A percentile compares a stretch with the other conserved stretches of the same genome.
Conservation (phyloP, 768 basidiomycete genomes). For the Lactarius sanguifluus region DNA sequence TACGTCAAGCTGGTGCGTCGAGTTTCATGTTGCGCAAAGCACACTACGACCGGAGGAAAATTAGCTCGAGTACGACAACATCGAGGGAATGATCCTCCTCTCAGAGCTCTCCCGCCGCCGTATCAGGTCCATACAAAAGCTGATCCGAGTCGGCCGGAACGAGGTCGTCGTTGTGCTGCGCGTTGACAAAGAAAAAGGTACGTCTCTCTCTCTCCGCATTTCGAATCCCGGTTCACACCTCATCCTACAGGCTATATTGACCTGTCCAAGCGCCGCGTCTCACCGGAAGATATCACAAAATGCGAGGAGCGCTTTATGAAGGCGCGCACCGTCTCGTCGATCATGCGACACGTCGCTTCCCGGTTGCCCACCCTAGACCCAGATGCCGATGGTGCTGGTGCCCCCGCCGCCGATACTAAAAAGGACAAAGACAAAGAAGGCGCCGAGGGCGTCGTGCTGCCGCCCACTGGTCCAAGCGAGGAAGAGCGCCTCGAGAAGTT, state of each 20-base stretch:
- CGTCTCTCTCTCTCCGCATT: not conserved
- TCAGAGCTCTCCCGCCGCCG: constrained; percentile 96
- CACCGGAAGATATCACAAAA: constrained; percentile 97
- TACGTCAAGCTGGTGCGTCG: constrained; percentile 91
- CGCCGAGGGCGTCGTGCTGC: constrained; percentile 36
- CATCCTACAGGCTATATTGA: constrained; percentile 85
- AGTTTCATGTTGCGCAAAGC: not conserved
- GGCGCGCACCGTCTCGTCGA: constrained; percentile 92
- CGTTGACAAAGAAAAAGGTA: constrained; percentile 99
- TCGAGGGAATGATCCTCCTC: constrained; percentile 99
- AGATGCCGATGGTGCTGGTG: constrained; percentile 27
- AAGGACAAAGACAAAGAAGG: constrained; percentile 52
- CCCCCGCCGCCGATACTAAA: constrained; percentile 34
- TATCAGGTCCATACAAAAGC: constrained; percentile 95
- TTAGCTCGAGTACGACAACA: constrained; percentile 98
- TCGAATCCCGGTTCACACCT: not conserved
- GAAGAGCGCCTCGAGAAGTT: constrained; percentile 80
- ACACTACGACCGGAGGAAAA: constrained; percentile 14
- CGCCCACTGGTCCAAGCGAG: constrained; percentile 51
- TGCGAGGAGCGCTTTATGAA: constrained; percentile 99
- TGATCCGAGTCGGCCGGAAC: constrained; percentile 96
- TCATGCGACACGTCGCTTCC: constrained; percentile 87
- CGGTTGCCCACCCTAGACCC: constrained; percentile 56
- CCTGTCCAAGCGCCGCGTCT: constrained; percentile 96
- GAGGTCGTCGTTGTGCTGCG: constrained; percentile 97